Conservation (phyloP, 371 early-diverging fungal genomes). For the Saksenaea vasiformis region DNA sequence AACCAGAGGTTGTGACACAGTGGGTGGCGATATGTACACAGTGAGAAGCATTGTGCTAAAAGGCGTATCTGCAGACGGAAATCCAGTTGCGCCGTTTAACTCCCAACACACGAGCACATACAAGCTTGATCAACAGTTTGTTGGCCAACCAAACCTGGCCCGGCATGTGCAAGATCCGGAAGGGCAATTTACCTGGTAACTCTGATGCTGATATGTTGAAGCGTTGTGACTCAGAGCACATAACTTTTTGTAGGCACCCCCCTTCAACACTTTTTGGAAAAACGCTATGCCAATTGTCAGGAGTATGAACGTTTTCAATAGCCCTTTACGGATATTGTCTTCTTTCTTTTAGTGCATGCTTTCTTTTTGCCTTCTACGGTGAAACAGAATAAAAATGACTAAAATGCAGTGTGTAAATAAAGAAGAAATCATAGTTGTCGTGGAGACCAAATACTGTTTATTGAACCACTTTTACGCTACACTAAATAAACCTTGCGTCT, state of each 20-base stretch:
- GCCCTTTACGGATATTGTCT: background rate
- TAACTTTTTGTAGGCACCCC: too few relatives aligned
- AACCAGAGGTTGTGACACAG: background rate
- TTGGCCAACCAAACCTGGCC: too few relatives aligned
- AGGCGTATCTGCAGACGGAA: background rate
- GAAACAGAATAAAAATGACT: background rate
- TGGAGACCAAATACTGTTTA: background rate
- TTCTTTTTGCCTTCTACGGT: background rate
- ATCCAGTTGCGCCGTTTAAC: background rate
- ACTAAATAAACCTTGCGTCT: too few relatives aligned
- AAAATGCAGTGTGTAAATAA: background rate
- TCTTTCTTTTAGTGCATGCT: background rate
- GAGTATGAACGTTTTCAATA: slow-evolving; percentile 5
- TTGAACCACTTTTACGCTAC: too few relatives aligned
- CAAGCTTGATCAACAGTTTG: too few relatives aligned
- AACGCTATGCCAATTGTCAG: slow-evolving; percentile 2
- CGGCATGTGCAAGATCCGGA: too few relatives aligned
- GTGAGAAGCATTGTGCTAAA: background rate
- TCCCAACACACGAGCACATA: too few relatives aligned
- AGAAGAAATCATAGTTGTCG: background rate
- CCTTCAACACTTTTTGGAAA: too few relatives aligned
- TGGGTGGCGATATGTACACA: background rate
- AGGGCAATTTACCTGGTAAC: too few relatives aligned
- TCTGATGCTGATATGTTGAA: too few relatives aligned
- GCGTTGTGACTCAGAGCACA: too few relatives aligned